These are phyloP conservation scores for Lagerstroemia speciosa DNA, from an alignment of 345 rosid genomes.

Conservation along the genomic window DNA sequence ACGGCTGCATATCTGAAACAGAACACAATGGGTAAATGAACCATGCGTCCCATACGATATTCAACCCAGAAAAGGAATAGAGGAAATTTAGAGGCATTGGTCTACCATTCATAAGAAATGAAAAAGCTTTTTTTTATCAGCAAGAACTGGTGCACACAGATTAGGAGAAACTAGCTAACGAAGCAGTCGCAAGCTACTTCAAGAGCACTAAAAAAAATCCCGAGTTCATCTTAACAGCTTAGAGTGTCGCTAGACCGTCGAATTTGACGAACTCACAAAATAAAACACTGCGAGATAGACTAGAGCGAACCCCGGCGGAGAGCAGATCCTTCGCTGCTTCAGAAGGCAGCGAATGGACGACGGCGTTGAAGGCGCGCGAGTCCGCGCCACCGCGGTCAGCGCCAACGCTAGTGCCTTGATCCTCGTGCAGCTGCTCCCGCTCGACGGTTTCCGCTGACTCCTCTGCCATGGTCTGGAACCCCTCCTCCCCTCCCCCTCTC, in stretches of 20 bases:
- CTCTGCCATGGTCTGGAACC: not conserved
- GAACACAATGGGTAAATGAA: not conserved
- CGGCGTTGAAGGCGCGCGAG: slow-evolving; percentile 28
- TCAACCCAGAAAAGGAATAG: not conserved
- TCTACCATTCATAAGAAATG: not conserved
- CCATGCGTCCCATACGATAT: not conserved
- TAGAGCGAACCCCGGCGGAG: slow-evolving; percentile 38
- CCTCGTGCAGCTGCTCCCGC: not conserved
- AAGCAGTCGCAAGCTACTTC: not conserved
- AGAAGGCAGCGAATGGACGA: slow-evolving; percentile 44
- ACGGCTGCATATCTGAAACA: slow-evolving; percentile 60
- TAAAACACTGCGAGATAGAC: not conserved
- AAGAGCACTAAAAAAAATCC: not conserved
- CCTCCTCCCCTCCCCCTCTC: not conserved
- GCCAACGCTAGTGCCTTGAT: not conserved
- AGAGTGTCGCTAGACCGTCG: not conserved
- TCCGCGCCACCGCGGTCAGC: slow-evolving; percentile 10
- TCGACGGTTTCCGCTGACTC: not conserved
- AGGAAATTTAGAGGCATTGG: not conserved
- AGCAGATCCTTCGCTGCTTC: slow-evolving; percentile 52
- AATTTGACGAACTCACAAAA: slow-evolving; percentile 2
- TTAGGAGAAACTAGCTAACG: not conserved
- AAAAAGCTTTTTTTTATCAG: not conserved
- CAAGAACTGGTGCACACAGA: not conserved
- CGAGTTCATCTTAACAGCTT: not conserved